Percentiles rank a stretch among this genome's conserved stretches.
Evolutionary conservation across 257 asterid genomes (phyloP).

Genomic region (Rubia yunnanensis): DNA sequence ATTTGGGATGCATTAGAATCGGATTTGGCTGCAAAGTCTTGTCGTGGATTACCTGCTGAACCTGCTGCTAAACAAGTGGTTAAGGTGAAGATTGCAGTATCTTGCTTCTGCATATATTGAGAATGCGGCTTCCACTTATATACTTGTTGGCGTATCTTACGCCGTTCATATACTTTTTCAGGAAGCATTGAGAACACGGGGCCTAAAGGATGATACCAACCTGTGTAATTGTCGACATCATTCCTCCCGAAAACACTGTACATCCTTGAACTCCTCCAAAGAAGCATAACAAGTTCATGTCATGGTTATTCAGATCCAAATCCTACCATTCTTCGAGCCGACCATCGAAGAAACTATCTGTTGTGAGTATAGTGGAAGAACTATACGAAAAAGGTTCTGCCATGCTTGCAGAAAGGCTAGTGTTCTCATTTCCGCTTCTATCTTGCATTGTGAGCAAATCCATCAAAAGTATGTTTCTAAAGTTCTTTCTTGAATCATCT

Average conservation of each 20-base stretch:
- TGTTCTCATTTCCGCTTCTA: background rate
- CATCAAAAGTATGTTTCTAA: background rate
- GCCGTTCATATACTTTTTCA: constrained; percentile 17
- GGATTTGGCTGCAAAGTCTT: constrained; percentile 60
- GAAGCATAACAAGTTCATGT: constrained; percentile 37
- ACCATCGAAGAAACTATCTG: constrained; percentile 37
- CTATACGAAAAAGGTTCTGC: constrained; percentile 86
- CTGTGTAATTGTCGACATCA: constrained; percentile 68
- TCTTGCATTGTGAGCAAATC: background rate
- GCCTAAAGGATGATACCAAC: constrained; percentile 84
- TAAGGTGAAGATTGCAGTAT: constrained; percentile 43
- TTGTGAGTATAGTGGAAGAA: constrained; percentile 67
- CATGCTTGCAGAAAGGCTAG: constrained; percentile 56
- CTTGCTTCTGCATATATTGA: constrained; percentile 2
- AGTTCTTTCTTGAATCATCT: background rate
- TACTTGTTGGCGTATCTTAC: background rate
- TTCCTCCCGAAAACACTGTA: constrained; percentile 37
- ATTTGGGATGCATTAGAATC: constrained; percentile 81
- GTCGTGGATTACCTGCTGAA: constrained; percentile 74
- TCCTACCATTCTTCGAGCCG: constrained; percentile 24
- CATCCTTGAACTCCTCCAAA: constrained; percentile 34
- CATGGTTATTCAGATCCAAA: constrained; percentile 35
- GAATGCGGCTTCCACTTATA: background rate
- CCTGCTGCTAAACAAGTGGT: constrained; percentile 69
- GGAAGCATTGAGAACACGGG: constrained; percentile 71